phyloP scores from a whole-genome alignment of 2,329 filamentous ascomycete species.

The Colletotrichum godetiae region DNA sequence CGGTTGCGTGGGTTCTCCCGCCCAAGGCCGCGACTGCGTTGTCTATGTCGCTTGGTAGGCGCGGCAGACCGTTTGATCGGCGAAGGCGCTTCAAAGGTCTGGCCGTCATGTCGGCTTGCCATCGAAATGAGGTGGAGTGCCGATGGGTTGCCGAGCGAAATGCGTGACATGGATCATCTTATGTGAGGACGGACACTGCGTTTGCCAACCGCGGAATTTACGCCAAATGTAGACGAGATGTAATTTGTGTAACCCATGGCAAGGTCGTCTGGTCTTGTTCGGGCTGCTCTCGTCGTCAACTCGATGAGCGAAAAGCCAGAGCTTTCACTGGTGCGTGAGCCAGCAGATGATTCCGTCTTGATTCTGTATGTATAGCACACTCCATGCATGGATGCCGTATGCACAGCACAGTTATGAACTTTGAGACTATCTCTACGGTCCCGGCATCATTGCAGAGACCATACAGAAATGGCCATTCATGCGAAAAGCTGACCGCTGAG shows the following conservation, averaged over 20 bases:
- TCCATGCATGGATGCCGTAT: background rate
- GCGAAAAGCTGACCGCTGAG: background rate
- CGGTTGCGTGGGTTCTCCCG: background rate
- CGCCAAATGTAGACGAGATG: background rate
- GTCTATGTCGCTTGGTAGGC: background rate
- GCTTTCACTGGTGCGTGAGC: background rate
- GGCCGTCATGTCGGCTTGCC: background rate
- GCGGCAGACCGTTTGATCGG: background rate
- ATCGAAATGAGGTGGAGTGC: background rate
- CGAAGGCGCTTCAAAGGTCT: conserved; percentile 4
- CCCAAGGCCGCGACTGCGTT: background rate
- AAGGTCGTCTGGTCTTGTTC: background rate
- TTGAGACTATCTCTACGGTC: background rate
- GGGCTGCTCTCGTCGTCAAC: background rate
- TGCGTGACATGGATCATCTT: background rate
- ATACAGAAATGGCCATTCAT: background rate
- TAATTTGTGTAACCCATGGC: background rate
- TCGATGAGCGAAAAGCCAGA: background rate
- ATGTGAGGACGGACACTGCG: background rate
- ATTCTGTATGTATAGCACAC: background rate
- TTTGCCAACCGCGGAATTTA: background rate
- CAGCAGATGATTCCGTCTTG: background rate
- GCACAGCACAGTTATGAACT: background rate
- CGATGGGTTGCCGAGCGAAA: too few species aligned
- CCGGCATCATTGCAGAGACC: background rate